A percentile compares a stretch with the other conserved stretches of the same genome.
These are phyloP conservation scores for Botryobasidium botryosum DNA, from an alignment of 768 basidiomycete species.

Conservation along the genomic window DNA sequence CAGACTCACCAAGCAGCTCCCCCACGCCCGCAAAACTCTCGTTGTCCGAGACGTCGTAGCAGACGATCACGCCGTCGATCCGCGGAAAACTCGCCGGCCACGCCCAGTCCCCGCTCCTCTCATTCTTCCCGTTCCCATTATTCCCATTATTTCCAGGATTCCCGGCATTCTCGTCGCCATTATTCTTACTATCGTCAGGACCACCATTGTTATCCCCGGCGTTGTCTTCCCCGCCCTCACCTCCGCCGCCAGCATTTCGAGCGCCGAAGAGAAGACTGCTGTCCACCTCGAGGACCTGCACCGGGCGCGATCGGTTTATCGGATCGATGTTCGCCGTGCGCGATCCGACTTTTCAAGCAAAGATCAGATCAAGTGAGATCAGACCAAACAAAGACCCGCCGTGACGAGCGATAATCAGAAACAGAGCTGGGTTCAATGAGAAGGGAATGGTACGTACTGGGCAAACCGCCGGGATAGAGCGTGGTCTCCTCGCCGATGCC, in stretches of 20 bases:
- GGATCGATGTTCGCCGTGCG: neutral
- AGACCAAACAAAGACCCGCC: neutral
- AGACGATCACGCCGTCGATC: conserved; percentile 68
- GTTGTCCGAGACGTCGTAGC: conserved; percentile 57
- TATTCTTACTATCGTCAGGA: conserved; percentile 18
- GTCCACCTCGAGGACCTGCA: conserved; percentile 15
- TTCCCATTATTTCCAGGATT: conserved; percentile 7
- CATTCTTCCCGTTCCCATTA: conserved; percentile 1
- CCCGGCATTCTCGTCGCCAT: conserved; percentile 15
- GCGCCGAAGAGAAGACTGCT: conserved; percentile 17
- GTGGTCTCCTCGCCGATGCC: conserved; percentile 10
- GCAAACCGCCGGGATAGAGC: conserved; percentile 3
- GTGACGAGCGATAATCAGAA: neutral
- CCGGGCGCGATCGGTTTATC: neutral
- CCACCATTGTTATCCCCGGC: too few relatives aligned
- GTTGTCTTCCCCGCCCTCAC: too few relatives aligned
- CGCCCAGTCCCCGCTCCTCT: neutral
- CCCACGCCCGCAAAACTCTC: conserved; percentile 50
- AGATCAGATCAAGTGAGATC: neutral
- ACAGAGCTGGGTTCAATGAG: neutral
- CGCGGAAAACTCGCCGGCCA: conserved; percentile 41
- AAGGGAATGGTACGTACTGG: neutral
- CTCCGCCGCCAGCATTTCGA: neutral
- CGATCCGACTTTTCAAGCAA: neutral
- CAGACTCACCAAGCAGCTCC: conserved; percentile 49